Percentiles rank a stretch among this genome's conserved stretches.
These are phyloP conservation scores for Nematocida sp. DNA, from an alignment of 371 early-diverging fungal species.

Conservation along the genomic window DNA sequence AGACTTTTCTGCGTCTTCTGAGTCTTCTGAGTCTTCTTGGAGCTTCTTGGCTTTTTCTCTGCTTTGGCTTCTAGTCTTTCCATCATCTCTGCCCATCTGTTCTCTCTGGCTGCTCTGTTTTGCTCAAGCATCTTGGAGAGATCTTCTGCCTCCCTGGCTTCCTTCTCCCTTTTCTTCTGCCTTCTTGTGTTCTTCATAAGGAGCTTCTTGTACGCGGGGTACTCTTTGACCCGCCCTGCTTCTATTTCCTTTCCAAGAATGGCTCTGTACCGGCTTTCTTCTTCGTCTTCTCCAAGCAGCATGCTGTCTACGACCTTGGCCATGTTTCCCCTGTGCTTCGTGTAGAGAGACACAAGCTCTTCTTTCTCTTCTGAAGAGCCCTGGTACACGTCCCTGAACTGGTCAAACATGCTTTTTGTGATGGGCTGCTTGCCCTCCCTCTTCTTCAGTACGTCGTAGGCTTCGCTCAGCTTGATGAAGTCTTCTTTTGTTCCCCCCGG, in stretches of 20 bases:
- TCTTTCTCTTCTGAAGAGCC: constrained; percentile 53
- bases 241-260: constrained; percentile 45
- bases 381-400: constrained; percentile 49
- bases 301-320: constrained; percentile 54
- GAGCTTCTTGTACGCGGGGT: constrained; percentile 30
- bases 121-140: constrained; percentile 49
- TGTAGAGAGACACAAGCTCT: constrained; percentile 53
- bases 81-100: constrained; percentile 34
- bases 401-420: constrained; percentile 36
- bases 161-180: constrained; percentile 43
- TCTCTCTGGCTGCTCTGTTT: constrained; percentile 16
- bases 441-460: constrained; percentile 49
- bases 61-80: constrained; percentile 47
- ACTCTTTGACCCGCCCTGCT: constrained; percentile 35
- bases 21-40: constrained; percentile 28
- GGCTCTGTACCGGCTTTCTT: constrained; percentile 53
- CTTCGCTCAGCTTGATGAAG: constrained; percentile 47
- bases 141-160: constrained; percentile 45
- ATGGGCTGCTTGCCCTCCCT: constrained; percentile 13
- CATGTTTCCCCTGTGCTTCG: constrained; percentile 57
- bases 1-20: too few species aligned
- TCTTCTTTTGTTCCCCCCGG: constrained; percentile 72
- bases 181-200: constrained; percentile 19
- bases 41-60: background rate
- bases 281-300: constrained; percentile 52